Percentiles rank a stretch among this genome's conserved stretches.
Conservation (phyloP, 2,329 filamentous ascomycete genomes). For the Zymoseptoria brevis region DNA sequence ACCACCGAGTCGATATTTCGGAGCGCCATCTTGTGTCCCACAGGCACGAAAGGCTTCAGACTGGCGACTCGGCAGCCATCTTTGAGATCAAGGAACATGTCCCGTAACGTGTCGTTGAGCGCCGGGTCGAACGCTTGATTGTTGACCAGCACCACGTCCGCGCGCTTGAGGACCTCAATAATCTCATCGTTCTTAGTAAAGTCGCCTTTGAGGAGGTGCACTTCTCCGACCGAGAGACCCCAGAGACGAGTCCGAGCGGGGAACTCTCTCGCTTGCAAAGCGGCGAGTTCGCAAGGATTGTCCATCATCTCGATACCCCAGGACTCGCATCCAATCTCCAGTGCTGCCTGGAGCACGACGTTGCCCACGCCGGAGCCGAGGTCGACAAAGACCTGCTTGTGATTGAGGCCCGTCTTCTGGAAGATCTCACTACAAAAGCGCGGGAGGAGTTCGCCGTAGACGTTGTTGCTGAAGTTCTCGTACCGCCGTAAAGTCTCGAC, state of each 20-base stretch:
- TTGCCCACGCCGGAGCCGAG: constrained; percentile 94
- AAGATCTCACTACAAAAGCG: constrained; percentile 79
- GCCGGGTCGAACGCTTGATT: constrained; percentile 91
- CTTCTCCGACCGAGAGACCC: constrained; percentile 72
- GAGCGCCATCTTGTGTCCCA: constrained; percentile 64
- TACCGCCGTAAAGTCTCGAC: constrained; percentile 80
- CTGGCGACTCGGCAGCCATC: constrained; percentile 83
- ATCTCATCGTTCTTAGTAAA: constrained; percentile 70
- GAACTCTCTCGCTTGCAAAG: constrained; percentile 75
- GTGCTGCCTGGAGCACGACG: constrained; percentile 84
- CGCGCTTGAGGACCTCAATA: constrained; percentile 64
- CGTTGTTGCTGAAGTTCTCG: constrained; percentile 82
- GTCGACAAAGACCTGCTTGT: constrained; percentile 83
- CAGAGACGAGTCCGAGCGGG: constrained; percentile 76
- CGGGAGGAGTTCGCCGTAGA: constrained; percentile 87
- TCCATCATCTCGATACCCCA: constrained; percentile 97
- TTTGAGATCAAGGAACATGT: constrained; percentile 90
- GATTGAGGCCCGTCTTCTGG: constrained; percentile 67
- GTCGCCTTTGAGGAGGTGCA: constrained; percentile 74
- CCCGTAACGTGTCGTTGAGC: constrained; percentile 75
- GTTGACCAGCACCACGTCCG: constrained; percentile 95
- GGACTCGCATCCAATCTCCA: constrained; percentile 87
- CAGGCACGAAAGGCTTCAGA: constrained; percentile 81
- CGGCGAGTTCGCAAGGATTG: constrained; percentile 75
- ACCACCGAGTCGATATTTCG: constrained; percentile 73